Base-by-base conservation (phyloP, 2,329 filamentous ascomycete genomes). In the Zymoseptoria crescenta region DNA sequence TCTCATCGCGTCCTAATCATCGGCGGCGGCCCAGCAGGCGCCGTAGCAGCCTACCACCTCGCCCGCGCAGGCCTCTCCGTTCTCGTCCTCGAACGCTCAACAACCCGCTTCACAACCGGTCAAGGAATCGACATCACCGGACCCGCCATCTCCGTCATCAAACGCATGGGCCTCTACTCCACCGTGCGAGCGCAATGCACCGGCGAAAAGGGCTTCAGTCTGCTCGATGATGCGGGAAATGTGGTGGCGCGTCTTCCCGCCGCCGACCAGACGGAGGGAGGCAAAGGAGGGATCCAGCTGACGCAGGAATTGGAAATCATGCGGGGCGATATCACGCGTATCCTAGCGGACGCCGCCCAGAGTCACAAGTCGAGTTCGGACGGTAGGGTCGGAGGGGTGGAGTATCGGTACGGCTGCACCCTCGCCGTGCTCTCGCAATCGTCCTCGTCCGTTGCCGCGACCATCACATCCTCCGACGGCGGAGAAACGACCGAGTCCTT, bases 251-350 rank as follows among this genome's bases (percentile, higher is more conserved):
- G 56, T 8, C 30, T 62, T 8, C 57, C 62, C 16, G 28, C 50
- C 2, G 50, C 50, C 8, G 50, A n/a, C 4, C 19, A 27, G 10
- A 52, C 19, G 4, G 50, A 28, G 19, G 50, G 16, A 2, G 10
- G 51, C 2, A 29, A 29, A 8, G 51, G 51, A n/a, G 21, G 24
- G 10, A 21, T 27, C 50, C 24, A 24, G n/a, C 49, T 67, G 13
- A 69, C 67, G 8, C 60, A 64, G 19, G 67, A 67, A 24, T 63
- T 69, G 20, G 67, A 71, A 58, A 65, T 68, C 48, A 66, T 83
- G 75, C 73, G 82, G 3, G 80, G 79, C 0, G 78, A 82, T 52
- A 61, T 84, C 19, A 77, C 76, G 8, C 66, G 64, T 2, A 65
- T 83, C 2, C 58, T 83, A 0, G 74, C 78, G 2, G 55, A 66